Conservation (phyloP, 176 grass and related monocot genomes). For the Oryza coarctata region DNA sequence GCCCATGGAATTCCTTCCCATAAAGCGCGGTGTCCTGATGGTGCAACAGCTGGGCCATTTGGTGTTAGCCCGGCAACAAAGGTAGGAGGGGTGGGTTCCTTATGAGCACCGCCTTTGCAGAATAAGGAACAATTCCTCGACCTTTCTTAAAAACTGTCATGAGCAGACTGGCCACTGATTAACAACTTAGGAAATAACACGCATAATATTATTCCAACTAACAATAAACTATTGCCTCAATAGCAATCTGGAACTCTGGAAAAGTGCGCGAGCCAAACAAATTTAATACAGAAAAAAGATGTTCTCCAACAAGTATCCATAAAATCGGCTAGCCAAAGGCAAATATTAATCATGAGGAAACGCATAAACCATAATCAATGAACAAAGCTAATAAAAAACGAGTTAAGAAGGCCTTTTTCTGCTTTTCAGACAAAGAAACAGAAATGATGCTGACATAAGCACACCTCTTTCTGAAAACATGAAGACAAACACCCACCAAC, state of each 20-base stretch:
- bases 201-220: slow-evolving; percentile 27
- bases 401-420: not conserved
- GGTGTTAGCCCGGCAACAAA: slow-evolving; percentile 28
- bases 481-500: slow-evolving; percentile 42
- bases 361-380: slow-evolving; percentile 15
- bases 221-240: slow-evolving; percentile 11
- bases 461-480: slow-evolving; percentile 27
- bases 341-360: slow-evolving; percentile 23
- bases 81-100: slow-evolving; percentile 9
- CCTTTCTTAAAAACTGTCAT: slow-evolving; percentile 38
- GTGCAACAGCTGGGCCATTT: slow-evolving; percentile 58
- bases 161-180: slow-evolving; percentile 41
- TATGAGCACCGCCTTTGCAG: slow-evolving; percentile 26
- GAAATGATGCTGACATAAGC: slow-evolving; percentile 28
- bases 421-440: not conserved
- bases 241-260: slow-evolving; percentile 10
- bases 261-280: slow-evolving; percentile 27
- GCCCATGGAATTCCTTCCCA: slow-evolving; percentile 57
- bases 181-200: slow-evolving; percentile 23
- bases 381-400: slow-evolving; percentile 19
- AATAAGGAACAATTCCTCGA: slow-evolving; percentile 16
- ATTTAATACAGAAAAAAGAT: slow-evolving; percentile 25
- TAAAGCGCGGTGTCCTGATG: slow-evolving; percentile 55
- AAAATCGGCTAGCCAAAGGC: slow-evolving; percentile 31
- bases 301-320: slow-evolving; percentile 29